A percentile compares a stretch with the other conserved stretches of the same genome.
Conservation (phyloP, 495 filamentous ascomycete species). For the Xylaria castorea region DNA sequence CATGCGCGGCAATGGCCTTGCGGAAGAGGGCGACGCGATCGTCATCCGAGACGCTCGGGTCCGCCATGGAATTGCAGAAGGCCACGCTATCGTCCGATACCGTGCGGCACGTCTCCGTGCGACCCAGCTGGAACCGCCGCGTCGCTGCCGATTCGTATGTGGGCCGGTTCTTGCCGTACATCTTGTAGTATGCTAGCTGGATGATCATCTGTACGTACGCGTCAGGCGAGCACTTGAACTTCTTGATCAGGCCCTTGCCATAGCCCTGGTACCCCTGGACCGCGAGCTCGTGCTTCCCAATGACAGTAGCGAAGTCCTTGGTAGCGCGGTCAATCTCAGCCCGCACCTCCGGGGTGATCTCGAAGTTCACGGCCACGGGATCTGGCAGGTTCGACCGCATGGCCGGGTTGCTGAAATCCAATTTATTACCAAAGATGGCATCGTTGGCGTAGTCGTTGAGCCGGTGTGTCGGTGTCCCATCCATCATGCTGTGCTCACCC, state of each 20-base stretch:
- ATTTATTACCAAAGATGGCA: conserved; percentile 87
- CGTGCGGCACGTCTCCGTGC: conserved; percentile 93
- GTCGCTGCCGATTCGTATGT: conserved; percentile 98
- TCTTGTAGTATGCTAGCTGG: conserved; percentile 98
- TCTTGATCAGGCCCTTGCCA: conserved; percentile 98
- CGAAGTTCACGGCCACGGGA: conserved; percentile 77
- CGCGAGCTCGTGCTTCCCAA: conserved; percentile 85
- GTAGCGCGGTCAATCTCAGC: conserved; percentile 77
- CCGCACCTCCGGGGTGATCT: conserved; percentile 72
- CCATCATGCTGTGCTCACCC: conserved; percentile 99
- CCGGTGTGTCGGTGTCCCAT: conserved; percentile 95
- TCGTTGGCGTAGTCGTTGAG: conserved; percentile 93
- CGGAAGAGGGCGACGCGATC: conserved; percentile 76
- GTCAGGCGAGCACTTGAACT: conserved; percentile 97
- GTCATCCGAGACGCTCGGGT: conserved; percentile 65
- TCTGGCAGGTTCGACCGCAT: conserved; percentile 86
- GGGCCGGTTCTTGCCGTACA: conserved; percentile 97
- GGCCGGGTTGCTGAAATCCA: conserved; percentile 77
- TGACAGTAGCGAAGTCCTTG: conserved; percentile 77
- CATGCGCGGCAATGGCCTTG: conserved; percentile 79
- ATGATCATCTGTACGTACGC: conserved; percentile 99
- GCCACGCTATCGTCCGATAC: conserved; percentile 92
- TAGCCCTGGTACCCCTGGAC: conserved; percentile 97
- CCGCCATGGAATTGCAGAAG: conserved; percentile 85
- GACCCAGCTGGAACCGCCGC: conserved; percentile 92